A percentile compares a stretch with the other conserved stretches of the same genome.
These are phyloP conservation scores for Candida hispaniensis DNA, from an alignment of 805 yeast species.

Conservation along the genomic window DNA sequence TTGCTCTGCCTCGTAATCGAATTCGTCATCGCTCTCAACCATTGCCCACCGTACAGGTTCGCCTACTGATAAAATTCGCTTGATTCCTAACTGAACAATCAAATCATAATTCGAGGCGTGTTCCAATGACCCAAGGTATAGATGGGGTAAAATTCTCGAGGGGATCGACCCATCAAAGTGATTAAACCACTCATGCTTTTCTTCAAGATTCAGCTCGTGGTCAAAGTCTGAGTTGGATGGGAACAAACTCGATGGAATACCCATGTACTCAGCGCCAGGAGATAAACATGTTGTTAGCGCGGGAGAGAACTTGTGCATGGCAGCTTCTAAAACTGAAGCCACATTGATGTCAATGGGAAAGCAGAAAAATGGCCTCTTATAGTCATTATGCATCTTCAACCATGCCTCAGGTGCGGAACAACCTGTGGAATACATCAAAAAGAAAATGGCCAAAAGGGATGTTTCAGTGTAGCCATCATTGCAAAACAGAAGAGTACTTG, in stretches of 20 bases:
- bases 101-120: conserved; percentile 70
- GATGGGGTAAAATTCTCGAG: conserved; percentile 68
- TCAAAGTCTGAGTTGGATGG: no score
- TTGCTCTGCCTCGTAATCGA: conserved; percentile 9
- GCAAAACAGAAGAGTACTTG: conserved; percentile 51
- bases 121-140: conserved; percentile 71
- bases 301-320: conserved; percentile 55
- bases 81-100: conserved; percentile 54
- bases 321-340: conserved; percentile 50
- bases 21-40: conserved; percentile 14
- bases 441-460: conserved; percentile 62
- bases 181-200: conserved; percentile 24
- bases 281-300: conserved; percentile 21
- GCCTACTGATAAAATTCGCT: conserved; percentile 75
- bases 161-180: conserved; percentile 60
- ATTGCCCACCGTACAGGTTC: conserved; percentile 56
- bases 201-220: conserved; percentile 1
- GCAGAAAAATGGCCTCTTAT: conserved; percentile 72
- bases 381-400: conserved; percentile 47
- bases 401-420: conserved; percentile 53
- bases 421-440: conserved; percentile 57
- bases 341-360: conserved; percentile 64
- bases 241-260: conserved; percentile 7
- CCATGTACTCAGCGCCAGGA: conserved; percentile 8
- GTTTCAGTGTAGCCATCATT: conserved; percentile 91